Evolutionary conservation across 2,329 filamentous ascomycete genomes (phyloP).

Genomic region (Byssothecium circinans): DNA sequence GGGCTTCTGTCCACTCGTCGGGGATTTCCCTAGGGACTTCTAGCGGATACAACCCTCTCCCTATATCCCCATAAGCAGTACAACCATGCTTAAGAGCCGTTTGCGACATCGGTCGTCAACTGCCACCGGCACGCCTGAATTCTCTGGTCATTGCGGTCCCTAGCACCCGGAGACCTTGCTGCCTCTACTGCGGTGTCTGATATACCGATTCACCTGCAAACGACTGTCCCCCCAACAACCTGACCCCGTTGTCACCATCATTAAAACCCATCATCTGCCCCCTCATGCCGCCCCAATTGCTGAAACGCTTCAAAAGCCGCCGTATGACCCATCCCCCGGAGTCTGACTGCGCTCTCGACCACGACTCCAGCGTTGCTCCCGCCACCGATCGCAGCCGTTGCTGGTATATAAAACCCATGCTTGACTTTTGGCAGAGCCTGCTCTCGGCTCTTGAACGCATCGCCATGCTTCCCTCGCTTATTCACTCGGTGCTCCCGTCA

Average conservation of each 20-base stretch:
- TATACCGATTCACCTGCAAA: conserved; percentile 13
- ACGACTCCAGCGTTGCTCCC: conserved; percentile 20
- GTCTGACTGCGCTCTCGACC: conserved; percentile 22
- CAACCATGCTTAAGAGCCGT: conserved; percentile 42
- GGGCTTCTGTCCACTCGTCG: conserved; percentile 28
- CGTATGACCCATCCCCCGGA: conserved; percentile 32
- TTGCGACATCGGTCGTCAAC: conserved; percentile 43
- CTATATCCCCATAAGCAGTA: conserved; percentile 39
- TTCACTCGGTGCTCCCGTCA: conserved; percentile 42
- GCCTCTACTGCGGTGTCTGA: conserved; percentile 17
- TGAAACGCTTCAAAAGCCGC: conserved; percentile 42
- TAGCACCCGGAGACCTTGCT: conserved; percentile 19
- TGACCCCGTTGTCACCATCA: conserved; percentile 31
- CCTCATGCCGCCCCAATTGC: conserved; percentile 35
- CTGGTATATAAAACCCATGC: conserved; percentile 41
- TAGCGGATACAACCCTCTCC: conserved; percentile 46
- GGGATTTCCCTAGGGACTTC: conserved; percentile 32
- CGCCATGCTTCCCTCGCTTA: conserved; percentile 45
- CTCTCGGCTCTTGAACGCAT: conserved; percentile 42
- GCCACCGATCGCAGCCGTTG: conserved; percentile 20
- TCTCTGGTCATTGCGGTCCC: conserved; percentile 34
- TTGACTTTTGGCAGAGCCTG: conserved; percentile 45
- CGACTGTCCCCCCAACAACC: conserved; percentile 11
- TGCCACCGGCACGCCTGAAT: conserved; percentile 38
- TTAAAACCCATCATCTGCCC: conserved; percentile 23